phyloP scores from a whole-genome alignment of 2,329 filamentous ascomycete species.

The Dendryphion nanum region DNA sequence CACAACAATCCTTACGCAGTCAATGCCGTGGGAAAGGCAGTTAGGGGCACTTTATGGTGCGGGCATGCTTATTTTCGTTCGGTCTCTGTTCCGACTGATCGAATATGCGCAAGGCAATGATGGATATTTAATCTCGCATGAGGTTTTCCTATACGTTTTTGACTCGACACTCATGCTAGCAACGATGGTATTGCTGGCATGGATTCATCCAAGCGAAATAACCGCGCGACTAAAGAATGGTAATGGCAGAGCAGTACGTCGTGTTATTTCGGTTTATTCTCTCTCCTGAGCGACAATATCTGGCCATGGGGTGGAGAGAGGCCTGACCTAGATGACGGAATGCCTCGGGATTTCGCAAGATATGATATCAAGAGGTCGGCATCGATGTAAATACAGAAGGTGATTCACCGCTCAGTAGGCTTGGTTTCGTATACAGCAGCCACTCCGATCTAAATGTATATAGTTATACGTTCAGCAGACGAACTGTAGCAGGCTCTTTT shows the following conservation, averaged over 20 bases:
- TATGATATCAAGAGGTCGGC: no score
- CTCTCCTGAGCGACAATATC: background rate
- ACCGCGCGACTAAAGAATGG: background rate
- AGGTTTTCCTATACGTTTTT: background rate
- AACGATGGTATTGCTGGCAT: background rate
- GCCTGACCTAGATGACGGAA: no score
- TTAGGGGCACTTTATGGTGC: background rate
- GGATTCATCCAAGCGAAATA: slow-evolving; percentile 1
- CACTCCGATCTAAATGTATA: no score
- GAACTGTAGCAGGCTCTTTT: no score
- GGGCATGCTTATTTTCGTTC: background rate
- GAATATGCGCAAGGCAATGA: slow-evolving; percentile 1
- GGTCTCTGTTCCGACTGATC: background rate
- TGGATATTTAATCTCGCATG: background rate
- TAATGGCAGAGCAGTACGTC: background rate
- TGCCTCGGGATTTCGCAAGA: no score
- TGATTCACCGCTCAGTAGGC: no score
- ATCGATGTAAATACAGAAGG: no score
- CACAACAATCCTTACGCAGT: background rate
- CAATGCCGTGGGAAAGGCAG: background rate
- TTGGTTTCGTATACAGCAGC: no score
- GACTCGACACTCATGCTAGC: background rate
- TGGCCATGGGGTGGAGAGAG: background rate
- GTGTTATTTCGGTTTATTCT: background rate
- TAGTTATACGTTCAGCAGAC: no score